Percentiles rank a stretch among this genome's conserved stretches.
phyloP scores from a whole-genome alignment of 1,139 yeast species.

The Blastobotrys persicus region DNA sequence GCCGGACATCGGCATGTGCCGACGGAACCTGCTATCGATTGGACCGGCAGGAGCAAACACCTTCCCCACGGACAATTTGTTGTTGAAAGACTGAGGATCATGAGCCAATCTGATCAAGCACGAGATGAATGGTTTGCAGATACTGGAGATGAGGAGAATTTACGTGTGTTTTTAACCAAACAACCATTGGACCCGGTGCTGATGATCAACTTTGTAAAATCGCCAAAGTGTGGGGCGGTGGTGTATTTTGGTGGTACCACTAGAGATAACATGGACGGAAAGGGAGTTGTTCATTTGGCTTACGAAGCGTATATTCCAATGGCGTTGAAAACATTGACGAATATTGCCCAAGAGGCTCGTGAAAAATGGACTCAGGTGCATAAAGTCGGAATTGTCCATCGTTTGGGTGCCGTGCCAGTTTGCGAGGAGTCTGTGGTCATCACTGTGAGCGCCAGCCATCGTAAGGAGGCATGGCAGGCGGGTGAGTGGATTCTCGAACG shows the following conservation, averaged over 20 bases:
- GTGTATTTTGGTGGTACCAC: constrained; percentile 50
- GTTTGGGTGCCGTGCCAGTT: constrained; percentile 49
- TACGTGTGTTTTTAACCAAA: constrained; percentile 4
- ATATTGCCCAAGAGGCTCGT: constrained; percentile 39
- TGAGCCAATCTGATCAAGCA: no score
- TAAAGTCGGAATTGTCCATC: constrained; percentile 43
- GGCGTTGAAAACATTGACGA: constrained; percentile 39
- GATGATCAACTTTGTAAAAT: constrained; percentile 30
- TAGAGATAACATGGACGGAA: constrained; percentile 43
- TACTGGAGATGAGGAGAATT: constrained; percentile 4
- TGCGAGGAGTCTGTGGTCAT: constrained; percentile 46
- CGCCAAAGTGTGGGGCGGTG: constrained; percentile 46
- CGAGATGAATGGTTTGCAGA: constrained; percentile 3
- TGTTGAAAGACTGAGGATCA: background rate
- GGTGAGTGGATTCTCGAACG: constrained; percentile 45
- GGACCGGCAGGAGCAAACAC: background rate
- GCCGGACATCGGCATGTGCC: no score
- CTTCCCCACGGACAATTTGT: background rate
- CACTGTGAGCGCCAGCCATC: constrained; percentile 46
- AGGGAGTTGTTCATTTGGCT: constrained; percentile 39
- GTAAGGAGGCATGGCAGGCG: constrained; percentile 49
- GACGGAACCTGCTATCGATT: no score
- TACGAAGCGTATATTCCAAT: constrained; percentile 46
- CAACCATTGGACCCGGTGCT: constrained; percentile 5
- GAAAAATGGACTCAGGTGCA: constrained; percentile 29